Evolutionary conservation across 148 eudicot species (phyloP).

Genomic region (Rheum nobile): DNA sequence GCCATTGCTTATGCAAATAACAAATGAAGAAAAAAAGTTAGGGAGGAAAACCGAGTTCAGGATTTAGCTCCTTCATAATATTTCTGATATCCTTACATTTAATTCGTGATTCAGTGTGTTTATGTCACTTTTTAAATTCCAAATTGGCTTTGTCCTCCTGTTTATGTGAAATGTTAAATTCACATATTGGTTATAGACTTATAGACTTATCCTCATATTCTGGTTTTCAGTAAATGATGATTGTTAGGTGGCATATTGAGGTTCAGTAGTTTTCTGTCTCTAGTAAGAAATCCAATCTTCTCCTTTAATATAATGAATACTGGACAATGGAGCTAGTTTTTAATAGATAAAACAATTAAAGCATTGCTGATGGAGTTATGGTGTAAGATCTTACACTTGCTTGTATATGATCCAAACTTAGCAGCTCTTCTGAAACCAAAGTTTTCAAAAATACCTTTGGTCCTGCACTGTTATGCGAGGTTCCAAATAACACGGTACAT

Average conservation of each 20-base stretch:
- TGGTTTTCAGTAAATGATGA: no score
- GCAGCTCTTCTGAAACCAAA: not conserved
- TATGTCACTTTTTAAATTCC: not conserved
- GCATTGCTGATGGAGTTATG: not conserved
- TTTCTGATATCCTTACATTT: not conserved
- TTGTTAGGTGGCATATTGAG: no score
- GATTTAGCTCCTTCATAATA: not conserved
- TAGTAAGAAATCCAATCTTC: not conserved
- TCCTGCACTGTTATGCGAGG: not conserved
- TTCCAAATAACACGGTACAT: not conserved
- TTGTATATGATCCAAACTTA: not conserved
- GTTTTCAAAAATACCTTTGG: not conserved
- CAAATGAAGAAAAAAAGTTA: not conserved
- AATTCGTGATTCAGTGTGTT: not conserved
- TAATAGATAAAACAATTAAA: not conserved
- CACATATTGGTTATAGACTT: not conserved
- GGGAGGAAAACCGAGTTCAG: not conserved
- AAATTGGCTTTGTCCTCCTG: not conserved
- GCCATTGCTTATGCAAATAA: not conserved
- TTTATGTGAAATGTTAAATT: no score
- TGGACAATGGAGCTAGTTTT: not conserved
- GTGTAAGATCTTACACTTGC: not conserved
- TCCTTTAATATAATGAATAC: not conserved
- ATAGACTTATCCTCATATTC: no score
- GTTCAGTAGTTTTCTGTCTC: not conserved